These are phyloP conservation scores for Lodderomyces elongisporus DNA, from an alignment of 1,139 yeast species.

Conservation along the genomic window DNA sequence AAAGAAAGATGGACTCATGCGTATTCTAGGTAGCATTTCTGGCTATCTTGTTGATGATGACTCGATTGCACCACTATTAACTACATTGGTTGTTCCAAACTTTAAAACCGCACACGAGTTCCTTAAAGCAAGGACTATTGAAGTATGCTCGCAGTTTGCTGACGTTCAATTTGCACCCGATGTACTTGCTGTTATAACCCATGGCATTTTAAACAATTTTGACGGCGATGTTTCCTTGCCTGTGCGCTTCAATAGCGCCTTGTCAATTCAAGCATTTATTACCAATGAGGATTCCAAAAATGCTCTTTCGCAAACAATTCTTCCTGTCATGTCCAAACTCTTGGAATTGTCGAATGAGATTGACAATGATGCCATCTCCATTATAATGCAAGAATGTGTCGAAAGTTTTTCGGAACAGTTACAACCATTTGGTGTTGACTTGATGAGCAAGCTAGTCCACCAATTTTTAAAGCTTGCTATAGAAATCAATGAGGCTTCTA, in stretches of 20 bases:
- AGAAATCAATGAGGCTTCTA: constrained; percentile 62
- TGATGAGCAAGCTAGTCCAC: constrained; percentile 73
- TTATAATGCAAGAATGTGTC: constrained; percentile 94
- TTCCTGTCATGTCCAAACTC: constrained; percentile 78
- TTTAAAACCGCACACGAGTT: constrained; percentile 65
- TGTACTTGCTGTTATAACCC: constrained; percentile 52
- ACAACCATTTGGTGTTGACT: constrained; percentile 88
- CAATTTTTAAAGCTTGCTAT: constrained; percentile 72
- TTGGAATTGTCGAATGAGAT: constrained; percentile 72
- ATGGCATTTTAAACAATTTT: constrained; percentile 64
- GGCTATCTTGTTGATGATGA: constrained; percentile 55
- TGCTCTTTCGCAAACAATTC: constrained; percentile 61
- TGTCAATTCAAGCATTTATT: constrained; percentile 79
- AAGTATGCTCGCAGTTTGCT: constrained; percentile 67
- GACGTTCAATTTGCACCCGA: constrained; percentile 52
- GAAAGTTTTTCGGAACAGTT: constrained; percentile 83
- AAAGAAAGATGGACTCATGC: constrained; percentile 73
- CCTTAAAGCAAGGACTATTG: constrained; percentile 80
- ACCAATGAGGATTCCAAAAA: constrained; percentile 61
- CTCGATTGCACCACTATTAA: constrained; percentile 62
- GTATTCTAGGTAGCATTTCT: constrained; percentile 72
- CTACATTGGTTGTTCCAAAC: constrained; percentile 65
- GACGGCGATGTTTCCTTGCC: constrained; percentile 49
- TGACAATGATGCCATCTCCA: constrained; percentile 82
- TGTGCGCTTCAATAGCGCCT: constrained; percentile 76